phyloP scores from a whole-genome alignment of 192 early-diverging fungal genomes.

The Backusella sp. region DNA sequence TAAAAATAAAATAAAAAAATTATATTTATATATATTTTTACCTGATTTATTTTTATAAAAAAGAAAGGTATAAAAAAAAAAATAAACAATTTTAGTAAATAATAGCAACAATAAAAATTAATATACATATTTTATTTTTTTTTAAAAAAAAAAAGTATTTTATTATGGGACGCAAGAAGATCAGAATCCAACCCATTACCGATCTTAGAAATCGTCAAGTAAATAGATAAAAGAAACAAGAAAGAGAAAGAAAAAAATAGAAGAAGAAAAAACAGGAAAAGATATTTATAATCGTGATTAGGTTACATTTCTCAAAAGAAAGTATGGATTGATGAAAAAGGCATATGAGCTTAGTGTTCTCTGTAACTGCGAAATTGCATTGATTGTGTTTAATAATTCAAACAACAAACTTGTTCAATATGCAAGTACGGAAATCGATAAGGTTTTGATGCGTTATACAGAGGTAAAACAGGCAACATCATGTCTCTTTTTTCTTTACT shows the following conservation, averaged over 20 bases:
- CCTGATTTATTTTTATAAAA: neutral
- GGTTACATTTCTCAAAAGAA: slow-evolving; percentile 93
- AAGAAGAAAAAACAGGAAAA: neutral
- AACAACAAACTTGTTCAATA: slow-evolving; percentile 94
- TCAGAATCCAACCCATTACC: slow-evolving; percentile 6
- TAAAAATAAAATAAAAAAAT: neutral
- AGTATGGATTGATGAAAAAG: slow-evolving; percentile 93
- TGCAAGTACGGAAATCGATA: slow-evolving; percentile 88
- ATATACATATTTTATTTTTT: too few relatives aligned
- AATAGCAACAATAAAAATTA: neutral
- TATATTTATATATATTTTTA: neutral
- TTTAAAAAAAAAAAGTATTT: neutral
- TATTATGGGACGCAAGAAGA: neutral
- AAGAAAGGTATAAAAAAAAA: neutral
- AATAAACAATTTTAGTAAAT: neutral
- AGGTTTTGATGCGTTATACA: slow-evolving; percentile 86
- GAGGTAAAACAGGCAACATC: slow-evolving; percentile 54
- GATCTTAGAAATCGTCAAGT: slow-evolving; percentile 7
- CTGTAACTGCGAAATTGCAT: slow-evolving; percentile 91
- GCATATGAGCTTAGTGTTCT: slow-evolving; percentile 92
- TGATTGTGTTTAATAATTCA: slow-evolving; percentile 86
- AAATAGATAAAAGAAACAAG: neutral
- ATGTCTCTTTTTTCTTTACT: neutral
- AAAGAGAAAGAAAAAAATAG: neutral
- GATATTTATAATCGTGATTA: slow-evolving; percentile 21